Evolutionary conservation across 2,329 filamentous ascomycete genomes (phyloP), one percentile per base, ranked within the genome.

Genomic region (Ceratocystis alfenasii): DNA sequence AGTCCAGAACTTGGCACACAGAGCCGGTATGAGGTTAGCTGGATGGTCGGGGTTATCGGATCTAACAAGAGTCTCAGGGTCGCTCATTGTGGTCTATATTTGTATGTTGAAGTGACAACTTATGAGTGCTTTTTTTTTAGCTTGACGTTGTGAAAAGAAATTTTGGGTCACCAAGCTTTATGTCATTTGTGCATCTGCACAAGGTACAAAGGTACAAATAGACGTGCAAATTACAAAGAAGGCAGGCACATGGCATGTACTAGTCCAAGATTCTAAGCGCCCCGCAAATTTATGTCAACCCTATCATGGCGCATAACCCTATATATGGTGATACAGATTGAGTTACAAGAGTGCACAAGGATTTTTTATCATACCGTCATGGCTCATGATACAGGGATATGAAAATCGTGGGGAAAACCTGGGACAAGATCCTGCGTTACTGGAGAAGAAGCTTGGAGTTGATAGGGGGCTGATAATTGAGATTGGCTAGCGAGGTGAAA

Each of bases 1-100:
- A 20, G 83, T 90, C 83, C 96, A 99, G 78, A 99, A 99, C 74
- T 93, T 94, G 73, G 88, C 88, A 78, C 94, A 99, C 62, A 99
- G 83, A 61, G 89, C 87, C 69, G 92, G 94, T 70, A 96, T 96
- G 72, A 95, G 82, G 78, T 99, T 99, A 70, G 94, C 92, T 25
- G 94, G 94, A 76, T 99, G 94, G 68, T 90, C 79, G 4, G 88
- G 87, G 74, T 96, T 85, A 36, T 77, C 73, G 10, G 85, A 87
- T 48, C 76, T 76, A 74, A 88, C 77, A 69, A 87, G 80, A 22
- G 63, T 48, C 57, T 67, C 66, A 15, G 53, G 20, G 63, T 63
- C 61, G 64, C 60, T 65, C 66, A 67, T 67, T 57, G 7, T 53
- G 10, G 22, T 5, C 6, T 57, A 30, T 57, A 7, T 12, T 30